A percentile compares a stretch with the other conserved stretches of the same genome.
Conservation (phyloP, 805 yeast genomes). For the Phaffomyces opuntiae region DNA sequence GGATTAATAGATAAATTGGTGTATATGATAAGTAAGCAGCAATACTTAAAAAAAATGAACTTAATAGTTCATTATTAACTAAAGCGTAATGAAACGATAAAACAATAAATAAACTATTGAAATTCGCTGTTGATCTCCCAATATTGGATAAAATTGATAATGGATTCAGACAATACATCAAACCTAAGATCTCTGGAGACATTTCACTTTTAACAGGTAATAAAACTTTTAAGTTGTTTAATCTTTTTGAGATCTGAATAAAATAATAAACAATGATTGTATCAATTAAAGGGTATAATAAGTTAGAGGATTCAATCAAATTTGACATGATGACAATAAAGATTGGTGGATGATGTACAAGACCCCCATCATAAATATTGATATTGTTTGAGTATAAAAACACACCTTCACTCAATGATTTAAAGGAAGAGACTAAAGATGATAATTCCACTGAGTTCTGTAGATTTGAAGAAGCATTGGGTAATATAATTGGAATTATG, state of each 20-base stretch:
- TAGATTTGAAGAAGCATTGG: constrained; percentile 12
- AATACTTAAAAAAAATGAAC: constrained; percentile 49
- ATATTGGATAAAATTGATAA: constrained; percentile 60
- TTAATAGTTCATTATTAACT: constrained; percentile 30
- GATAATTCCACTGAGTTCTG: constrained; percentile 48
- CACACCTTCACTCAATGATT: constrained; percentile 59
- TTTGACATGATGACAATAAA: constrained; percentile 44
- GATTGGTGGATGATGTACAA: constrained; percentile 81
- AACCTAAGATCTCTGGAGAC: constrained; percentile 42
- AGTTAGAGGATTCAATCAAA: constrained; percentile 17
- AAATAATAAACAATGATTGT: constrained; percentile 48
- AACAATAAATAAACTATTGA: constrained; percentile 54
- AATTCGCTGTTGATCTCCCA: constrained; percentile 57
- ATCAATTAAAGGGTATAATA: constrained; percentile 56
- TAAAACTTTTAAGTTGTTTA: constrained; percentile 7
- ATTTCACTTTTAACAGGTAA: constrained; percentile 5
- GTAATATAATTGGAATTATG: constrained; percentile 12
- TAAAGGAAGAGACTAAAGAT: constrained; percentile 68
- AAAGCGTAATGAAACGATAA: constrained; percentile 40
- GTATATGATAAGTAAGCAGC: constrained; percentile 60
- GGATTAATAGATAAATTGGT: constrained; percentile 54
- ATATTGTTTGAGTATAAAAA: constrained; percentile 50
- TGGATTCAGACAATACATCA: constrained; percentile 76
- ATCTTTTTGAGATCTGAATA: constrained; percentile 38
- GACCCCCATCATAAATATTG: constrained; percentile 76